These are phyloP conservation scores for Macrophomina tecta DNA, from an alignment of 2,329 filamentous ascomycete species.

Conservation along the genomic window DNA sequence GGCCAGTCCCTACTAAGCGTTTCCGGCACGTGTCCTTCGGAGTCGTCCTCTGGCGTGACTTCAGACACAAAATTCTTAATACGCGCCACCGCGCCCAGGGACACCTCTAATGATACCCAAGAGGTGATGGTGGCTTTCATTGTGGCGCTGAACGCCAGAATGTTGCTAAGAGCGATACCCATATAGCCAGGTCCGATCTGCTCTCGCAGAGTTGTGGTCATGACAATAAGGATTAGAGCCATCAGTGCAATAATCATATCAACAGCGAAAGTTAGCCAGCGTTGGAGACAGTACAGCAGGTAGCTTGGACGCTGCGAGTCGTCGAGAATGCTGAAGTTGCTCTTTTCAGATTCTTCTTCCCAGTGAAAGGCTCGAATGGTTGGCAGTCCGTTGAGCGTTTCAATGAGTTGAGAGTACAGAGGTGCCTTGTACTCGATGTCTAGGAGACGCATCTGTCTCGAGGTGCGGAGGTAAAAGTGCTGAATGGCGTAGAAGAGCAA, in stretches of 20 bases:
- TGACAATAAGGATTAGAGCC: constrained; percentile 44
- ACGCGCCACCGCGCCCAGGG: constrained; percentile 62
- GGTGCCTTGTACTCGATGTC: constrained; percentile 60
- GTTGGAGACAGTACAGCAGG: constrained; percentile 52
- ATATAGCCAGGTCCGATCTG: constrained; percentile 56
- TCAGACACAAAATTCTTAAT: constrained; percentile 55
- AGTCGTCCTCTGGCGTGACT: constrained; percentile 45
- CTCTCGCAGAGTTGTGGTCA: constrained; percentile 43
- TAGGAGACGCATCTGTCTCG: constrained; percentile 57
- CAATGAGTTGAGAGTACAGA: constrained; percentile 59
- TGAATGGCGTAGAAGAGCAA: constrained; percentile 50
- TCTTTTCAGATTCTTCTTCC: constrained; percentile 47
- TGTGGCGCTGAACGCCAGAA: constrained; percentile 60
- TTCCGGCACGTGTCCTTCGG: constrained; percentile 60
- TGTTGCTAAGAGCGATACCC: constrained; percentile 60
- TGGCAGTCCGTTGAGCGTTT: constrained; percentile 55
- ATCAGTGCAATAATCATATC: constrained; percentile 49
- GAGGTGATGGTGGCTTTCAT: constrained; percentile 57
- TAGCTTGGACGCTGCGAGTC: constrained; percentile 53
- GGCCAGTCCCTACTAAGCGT: constrained; percentile 53
- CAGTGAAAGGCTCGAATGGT: constrained; percentile 61
- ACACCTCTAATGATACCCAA: constrained; percentile 65
- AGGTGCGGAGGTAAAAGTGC: constrained; percentile 55
- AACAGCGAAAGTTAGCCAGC: constrained; percentile 52
- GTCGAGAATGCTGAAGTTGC: constrained; percentile 48